phyloP scores from a whole-genome alignment of 2,329 filamentous ascomycete genomes.

The Claviceps purpurea region DNA sequence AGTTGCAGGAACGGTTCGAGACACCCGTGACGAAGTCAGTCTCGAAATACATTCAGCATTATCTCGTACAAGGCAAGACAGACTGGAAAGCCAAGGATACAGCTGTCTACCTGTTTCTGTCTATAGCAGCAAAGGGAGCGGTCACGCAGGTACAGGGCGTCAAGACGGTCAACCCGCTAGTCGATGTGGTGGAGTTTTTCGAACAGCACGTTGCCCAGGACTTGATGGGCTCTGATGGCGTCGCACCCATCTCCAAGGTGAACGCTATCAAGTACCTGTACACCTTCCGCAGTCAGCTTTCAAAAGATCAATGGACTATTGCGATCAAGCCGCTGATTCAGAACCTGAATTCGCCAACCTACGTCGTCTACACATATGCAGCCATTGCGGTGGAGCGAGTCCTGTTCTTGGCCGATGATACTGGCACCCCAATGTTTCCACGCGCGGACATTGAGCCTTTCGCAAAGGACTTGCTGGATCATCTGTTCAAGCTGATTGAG shows the following conservation, averaged over 20 bases:
- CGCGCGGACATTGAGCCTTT: constrained; percentile 66
- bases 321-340: constrained; percentile 84
- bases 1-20: constrained; percentile 83
- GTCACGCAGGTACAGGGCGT: constrained; percentile 83
- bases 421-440: constrained; percentile 65
- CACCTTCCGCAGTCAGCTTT: constrained; percentile 89
- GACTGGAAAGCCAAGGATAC: constrained; percentile 98
- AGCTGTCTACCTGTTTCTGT: constrained; percentile 90
- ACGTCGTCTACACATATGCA: constrained; percentile 95
- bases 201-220: constrained; percentile 86
- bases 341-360: constrained; percentile 79
- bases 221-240: constrained; percentile 53
- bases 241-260: constrained; percentile 82
- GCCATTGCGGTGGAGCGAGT: constrained; percentile 93
- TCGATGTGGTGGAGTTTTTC: constrained; percentile 91
- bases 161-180: constrained; percentile 72
- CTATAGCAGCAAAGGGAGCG: constrained; percentile 82
- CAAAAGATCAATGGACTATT: constrained; percentile 79
- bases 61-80: constrained; percentile 62
- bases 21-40: constrained; percentile 75
- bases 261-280: constrained; percentile 98
- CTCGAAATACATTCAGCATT: constrained; percentile 73
- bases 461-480: constrained; percentile 73
- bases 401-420: constrained; percentile 66
- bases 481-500: constrained; percentile 84